Evolutionary conservation across 1,139 yeast genomes (phyloP).

Genomic region (Yamadazyma sp.): DNA sequence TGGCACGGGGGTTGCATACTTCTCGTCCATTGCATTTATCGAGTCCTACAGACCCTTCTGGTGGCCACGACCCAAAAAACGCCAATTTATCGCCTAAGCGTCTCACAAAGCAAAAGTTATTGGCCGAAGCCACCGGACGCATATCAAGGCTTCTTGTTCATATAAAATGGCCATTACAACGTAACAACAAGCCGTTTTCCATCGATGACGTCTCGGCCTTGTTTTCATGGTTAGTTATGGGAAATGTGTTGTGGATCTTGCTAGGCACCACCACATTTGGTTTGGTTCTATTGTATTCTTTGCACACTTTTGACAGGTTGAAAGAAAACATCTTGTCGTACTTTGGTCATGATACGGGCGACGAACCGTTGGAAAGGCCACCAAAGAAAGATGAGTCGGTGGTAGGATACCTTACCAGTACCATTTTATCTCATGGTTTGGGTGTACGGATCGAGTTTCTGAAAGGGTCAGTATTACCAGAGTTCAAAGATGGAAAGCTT

Average conservation of each 20-base stretch:
- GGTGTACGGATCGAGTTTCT: slow-evolving; percentile 38
- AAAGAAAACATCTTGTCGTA: slow-evolving; percentile 19
- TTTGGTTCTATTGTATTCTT: slow-evolving; percentile 48
- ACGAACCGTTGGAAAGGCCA: slow-evolving; percentile 1
- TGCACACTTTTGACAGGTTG: slow-evolving; percentile 41
- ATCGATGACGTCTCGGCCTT: slow-evolving; percentile 56
- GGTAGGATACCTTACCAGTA: slow-evolving; percentile 34
- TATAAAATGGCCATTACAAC: slow-evolving; percentile 57
- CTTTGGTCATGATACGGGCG: slow-evolving; percentile 12
- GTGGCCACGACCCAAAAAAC: too few relatives aligned
- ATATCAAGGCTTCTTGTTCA: slow-evolving; percentile 48
- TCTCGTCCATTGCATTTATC: neutral
- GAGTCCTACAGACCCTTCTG: too few relatives aligned
- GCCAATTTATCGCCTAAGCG: slow-evolving; percentile 4
- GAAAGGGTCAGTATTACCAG: slow-evolving; percentile 41
- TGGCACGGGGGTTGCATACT: too few relatives aligned
- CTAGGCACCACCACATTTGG: slow-evolving; percentile 68
- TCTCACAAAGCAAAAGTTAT: slow-evolving; percentile 36
- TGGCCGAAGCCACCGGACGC: slow-evolving; percentile 44
- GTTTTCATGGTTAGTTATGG: slow-evolving; percentile 56
- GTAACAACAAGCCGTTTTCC: slow-evolving; percentile 51
- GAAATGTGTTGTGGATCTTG: slow-evolving; percentile 57
- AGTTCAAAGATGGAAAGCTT: slow-evolving; percentile 60
- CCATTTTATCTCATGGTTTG: slow-evolving; percentile 40
- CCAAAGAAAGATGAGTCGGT: slow-evolving; percentile 23